phyloP scores from a whole-genome alignment of 2,329 filamentous ascomycete species.

The Plectosphaerella sp. region DNA sequence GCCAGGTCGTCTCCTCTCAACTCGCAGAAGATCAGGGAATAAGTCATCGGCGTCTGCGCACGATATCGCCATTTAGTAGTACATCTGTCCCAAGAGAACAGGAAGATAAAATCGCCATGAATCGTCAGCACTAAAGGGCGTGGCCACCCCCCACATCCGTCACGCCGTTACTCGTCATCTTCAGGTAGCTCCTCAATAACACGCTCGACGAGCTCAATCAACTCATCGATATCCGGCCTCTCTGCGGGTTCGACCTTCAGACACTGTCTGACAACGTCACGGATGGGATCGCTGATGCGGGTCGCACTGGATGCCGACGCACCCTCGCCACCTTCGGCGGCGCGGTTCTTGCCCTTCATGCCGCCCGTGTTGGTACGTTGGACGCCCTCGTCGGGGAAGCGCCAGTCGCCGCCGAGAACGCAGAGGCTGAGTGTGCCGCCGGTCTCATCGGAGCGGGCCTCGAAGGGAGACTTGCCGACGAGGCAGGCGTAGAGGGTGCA shows the following conservation, averaged over 20 bases:
- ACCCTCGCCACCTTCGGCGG: slow-evolving; percentile 18
- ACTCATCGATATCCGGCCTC: slow-evolving; percentile 78
- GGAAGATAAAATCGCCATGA: neutral
- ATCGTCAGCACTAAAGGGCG: neutral
- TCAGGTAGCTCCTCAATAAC: slow-evolving; percentile 66
- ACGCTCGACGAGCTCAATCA: slow-evolving; percentile 73
- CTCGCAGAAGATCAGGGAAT: too few species aligned
- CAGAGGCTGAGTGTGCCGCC: slow-evolving; percentile 91
- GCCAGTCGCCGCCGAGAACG: slow-evolving; percentile 90
- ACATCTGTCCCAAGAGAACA: too few species aligned
- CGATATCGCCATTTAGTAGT: too few species aligned
- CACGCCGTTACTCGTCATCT: slow-evolving; percentile 28
- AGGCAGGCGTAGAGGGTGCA: slow-evolving; percentile 98
- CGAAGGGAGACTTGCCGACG: slow-evolving; percentile 94
- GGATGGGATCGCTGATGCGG: slow-evolving; percentile 74
- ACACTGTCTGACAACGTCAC: slow-evolving; percentile 83
- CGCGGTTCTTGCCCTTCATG: slow-evolving; percentile 20
- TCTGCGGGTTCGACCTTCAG: slow-evolving; percentile 82
- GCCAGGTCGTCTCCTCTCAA: too few species aligned
- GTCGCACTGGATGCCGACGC: slow-evolving; percentile 31
- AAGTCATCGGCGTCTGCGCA: too few species aligned
- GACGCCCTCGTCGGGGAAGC: slow-evolving; percentile 82
- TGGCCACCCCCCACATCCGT: too few species aligned
- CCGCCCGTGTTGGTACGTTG: slow-evolving; percentile 36
- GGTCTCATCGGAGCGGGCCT: slow-evolving; percentile 92